Conservation (phyloP, 345 rosid genomes). For the Cardamine chenopodiifolia region DNA sequence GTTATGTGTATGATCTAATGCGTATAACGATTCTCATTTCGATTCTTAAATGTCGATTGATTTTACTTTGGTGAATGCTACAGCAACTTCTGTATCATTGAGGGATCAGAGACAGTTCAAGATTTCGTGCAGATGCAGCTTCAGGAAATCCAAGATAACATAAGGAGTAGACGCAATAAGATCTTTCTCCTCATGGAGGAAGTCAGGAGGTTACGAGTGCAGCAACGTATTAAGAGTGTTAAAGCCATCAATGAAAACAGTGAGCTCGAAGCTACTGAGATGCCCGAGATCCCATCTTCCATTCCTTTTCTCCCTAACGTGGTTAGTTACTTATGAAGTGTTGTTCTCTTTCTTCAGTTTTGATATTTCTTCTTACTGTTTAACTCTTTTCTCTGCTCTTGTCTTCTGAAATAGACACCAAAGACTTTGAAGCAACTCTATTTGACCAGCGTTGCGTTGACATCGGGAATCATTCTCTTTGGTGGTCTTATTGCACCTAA, state of each 20-base stretch:
- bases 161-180: slow-evolving; percentile 85
- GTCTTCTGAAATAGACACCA: slow-evolving; percentile 59
- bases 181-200: slow-evolving; percentile 99
- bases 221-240: slow-evolving; percentile 68
- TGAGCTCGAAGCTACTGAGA: slow-evolving; percentile 67
- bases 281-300: slow-evolving; percentile 93
- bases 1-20: background rate
- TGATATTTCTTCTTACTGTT: background rate
- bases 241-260: slow-evolving; percentile 42
- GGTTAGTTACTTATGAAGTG: slow-evolving; percentile 48
- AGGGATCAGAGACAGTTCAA: slow-evolving; percentile 91
- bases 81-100: slow-evolving; percentile 92
- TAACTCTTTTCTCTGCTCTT: slow-evolving; percentile 14
- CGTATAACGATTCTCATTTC: background rate
- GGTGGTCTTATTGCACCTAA: slow-evolving; percentile 95
- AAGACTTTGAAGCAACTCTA: slow-evolving; percentile 86
- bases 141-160: slow-evolving; percentile 81
- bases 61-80: background rate
- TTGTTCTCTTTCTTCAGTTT: background rate
- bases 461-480: slow-evolving; percentile 75
- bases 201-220: slow-evolving; percentile 88
- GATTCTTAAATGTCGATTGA: background rate
- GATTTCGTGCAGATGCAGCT: slow-evolving; percentile 88
- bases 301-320: slow-evolving; percentile 80
- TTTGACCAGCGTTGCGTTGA: slow-evolving; percentile 66